Evolutionary conservation across 495 filamentous ascomycete species (phyloP), one percentile per base, ranked within the genome.

Genomic region (Podospora tetraspora): DNA sequence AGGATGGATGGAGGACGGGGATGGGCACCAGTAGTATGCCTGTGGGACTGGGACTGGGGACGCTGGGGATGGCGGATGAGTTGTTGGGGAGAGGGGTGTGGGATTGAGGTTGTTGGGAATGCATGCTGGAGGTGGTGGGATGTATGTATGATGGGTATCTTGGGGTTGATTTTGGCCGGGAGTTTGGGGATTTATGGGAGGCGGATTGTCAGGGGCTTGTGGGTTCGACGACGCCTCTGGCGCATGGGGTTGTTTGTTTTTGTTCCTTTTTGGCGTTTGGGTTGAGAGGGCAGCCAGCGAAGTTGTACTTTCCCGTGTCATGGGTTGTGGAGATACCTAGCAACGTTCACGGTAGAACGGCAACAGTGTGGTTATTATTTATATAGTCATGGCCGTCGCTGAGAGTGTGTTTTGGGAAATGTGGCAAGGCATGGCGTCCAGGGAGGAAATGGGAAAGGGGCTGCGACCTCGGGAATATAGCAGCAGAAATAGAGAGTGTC

Each of bases 111-210:
- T n/a, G 16, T 37, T 16, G 34, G 6, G 3, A 5, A 37, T 37
- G 34, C 16, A 37, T 7, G 16, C 16, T 52, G 16, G 37, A 2
- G 19, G 19, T 52, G 16, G 37, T 16, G 13, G 37, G 16, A 12
- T 10, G 1, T 12, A 52, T 52, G 37, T 23, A 8, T 56, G 32
- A 7, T 24, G 34, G 37, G 34, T 52, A 66, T 64, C 67, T 76
- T 66, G 73, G 74, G 74, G 21, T 74, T 74, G 60, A 61, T 21
- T 8, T 56, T 64, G 30, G 13, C 3, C 13, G 56, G 13, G 25
- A n/a, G 12, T 64, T n/a, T 61, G 27, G 34, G 32, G 58, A 57
- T 57, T 43, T 13, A 24, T 19, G 16, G 27, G 60, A 29, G 10
- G 8, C n/a, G 21, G 60, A 21, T 21, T 22, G 22, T 30, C 21